A percentile compares a stretch with the other conserved stretches of the same genome.
Conservation (phyloP, 2,329 filamentous ascomycete genomes). For the Rutstroemia sp. region DNA sequence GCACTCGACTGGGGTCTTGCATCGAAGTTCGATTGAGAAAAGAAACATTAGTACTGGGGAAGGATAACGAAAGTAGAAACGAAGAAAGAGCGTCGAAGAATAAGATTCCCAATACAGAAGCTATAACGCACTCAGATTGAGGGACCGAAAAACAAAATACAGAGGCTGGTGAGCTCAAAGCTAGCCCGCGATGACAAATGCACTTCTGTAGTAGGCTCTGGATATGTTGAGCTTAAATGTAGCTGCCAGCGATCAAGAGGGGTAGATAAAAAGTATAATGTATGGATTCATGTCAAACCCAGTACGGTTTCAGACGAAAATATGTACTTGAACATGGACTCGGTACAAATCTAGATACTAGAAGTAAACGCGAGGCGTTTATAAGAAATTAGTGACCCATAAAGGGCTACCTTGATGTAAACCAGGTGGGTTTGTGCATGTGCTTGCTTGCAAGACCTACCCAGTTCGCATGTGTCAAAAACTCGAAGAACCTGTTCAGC, state of each 20-base stretch:
- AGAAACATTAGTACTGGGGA: background rate
- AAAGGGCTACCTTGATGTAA: background rate
- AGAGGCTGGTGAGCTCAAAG: no score
- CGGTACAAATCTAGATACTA: background rate
- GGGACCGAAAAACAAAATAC: no score
- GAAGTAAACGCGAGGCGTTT: constrained; percentile 4
- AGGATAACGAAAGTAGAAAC: background rate
- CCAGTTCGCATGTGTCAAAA: background rate
- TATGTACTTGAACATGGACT: background rate
- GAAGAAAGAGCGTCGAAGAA: background rate
- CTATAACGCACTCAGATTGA: background rate
- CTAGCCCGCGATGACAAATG: no score
- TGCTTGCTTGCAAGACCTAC: background rate
- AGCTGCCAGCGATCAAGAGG: no score
- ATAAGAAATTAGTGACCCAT: constrained; percentile 10
- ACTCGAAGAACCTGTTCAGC: background rate
- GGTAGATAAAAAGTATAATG: background rate
- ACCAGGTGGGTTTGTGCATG: constrained; percentile 7
- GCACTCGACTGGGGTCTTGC: background rate
- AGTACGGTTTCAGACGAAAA: background rate
- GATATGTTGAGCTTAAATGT: background rate
- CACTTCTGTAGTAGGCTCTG: no score
- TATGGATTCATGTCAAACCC: background rate
- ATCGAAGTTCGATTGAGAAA: background rate
- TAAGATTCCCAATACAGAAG: background rate